A percentile compares a stretch with the other conserved stretches of the same genome.
Conservation (phyloP, 371 early-diverging fungal genomes). For the Funneliformis caledonium region DNA sequence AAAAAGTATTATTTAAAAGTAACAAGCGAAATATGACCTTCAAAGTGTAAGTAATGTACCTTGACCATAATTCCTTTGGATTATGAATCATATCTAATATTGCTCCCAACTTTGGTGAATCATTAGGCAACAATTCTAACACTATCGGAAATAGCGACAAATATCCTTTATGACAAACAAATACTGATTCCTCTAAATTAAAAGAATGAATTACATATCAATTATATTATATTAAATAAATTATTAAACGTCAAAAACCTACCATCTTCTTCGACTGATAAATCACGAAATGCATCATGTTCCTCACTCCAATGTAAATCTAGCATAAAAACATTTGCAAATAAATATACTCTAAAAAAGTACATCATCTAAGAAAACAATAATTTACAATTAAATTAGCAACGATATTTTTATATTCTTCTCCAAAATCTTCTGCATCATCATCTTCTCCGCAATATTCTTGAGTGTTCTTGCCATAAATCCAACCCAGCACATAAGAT, state of each 20-base stretch:
- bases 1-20: not conserved
- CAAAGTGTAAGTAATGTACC: conserved; percentile 41
- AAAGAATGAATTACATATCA: not conserved
- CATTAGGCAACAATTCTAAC: conserved; percentile 74
- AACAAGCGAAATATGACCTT: not conserved
- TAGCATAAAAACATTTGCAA: conserved; percentile 43
- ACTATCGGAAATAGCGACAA: conserved; percentile 81
- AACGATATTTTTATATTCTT: conserved; percentile 59
- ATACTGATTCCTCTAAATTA: conserved; percentile 52
- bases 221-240: not conserved
- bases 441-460: conserved; percentile 65
- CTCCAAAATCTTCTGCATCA: conserved; percentile 56
- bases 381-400: conserved; percentile 52
- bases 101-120: conserved; percentile 70
- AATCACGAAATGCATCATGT: conserved; percentile 78
- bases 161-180: conserved; percentile 89
- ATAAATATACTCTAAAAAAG: not conserved
- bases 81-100: conserved; percentile 77
- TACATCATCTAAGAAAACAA: not conserved
- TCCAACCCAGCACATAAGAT: conserved; percentile 89
- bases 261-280: conserved; percentile 64
- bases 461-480: conserved; percentile 75
- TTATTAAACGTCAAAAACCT: conserved; percentile 36
- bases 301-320: conserved; percentile 83
- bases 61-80: conserved; percentile 82